phyloP scores from a whole-genome alignment of 148 eudicot genomes.

The Rhododendron simsii region DNA sequence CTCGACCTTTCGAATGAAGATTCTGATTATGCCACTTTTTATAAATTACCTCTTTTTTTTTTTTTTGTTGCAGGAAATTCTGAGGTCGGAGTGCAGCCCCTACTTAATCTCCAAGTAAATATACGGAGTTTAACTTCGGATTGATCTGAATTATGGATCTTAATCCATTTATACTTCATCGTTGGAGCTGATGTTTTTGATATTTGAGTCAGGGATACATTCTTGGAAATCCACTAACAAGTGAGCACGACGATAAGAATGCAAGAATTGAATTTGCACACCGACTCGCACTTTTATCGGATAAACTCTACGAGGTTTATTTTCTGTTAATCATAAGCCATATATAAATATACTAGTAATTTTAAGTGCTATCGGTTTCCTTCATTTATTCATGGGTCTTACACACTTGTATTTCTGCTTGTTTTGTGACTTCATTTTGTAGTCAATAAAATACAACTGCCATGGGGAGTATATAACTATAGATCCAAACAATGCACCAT shows the following conservation, averaged over 20 bases:
- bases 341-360: neutral
- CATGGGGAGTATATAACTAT: slow-evolving; percentile 8
- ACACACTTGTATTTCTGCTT: neutral
- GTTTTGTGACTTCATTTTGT: neutral
- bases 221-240: slow-evolving; percentile 13
- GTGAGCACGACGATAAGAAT: neutral
- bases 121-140: neutral
- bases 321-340: neutral
- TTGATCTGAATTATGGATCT: neutral
- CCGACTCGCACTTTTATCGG: slow-evolving; percentile 15
- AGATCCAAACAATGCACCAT: slow-evolving; percentile 5
- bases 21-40: neutral
- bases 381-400: neutral
- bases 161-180: neutral
- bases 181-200: neutral
- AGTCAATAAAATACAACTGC: slow-evolving; percentile 26
- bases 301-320: slow-evolving; percentile 5
- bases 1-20: neutral
- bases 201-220: slow-evolving; percentile 5
- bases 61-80: neutral
- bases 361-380: neutral
- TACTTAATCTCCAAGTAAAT: slow-evolving; percentile 10
- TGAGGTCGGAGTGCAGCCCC: neutral
- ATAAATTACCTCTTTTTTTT: neutral
- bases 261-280: slow-evolving; percentile 9